Evolutionary conservation across 352 stramenopile genomes (phyloP).

Genomic region (Globisporangium nunn): DNA sequence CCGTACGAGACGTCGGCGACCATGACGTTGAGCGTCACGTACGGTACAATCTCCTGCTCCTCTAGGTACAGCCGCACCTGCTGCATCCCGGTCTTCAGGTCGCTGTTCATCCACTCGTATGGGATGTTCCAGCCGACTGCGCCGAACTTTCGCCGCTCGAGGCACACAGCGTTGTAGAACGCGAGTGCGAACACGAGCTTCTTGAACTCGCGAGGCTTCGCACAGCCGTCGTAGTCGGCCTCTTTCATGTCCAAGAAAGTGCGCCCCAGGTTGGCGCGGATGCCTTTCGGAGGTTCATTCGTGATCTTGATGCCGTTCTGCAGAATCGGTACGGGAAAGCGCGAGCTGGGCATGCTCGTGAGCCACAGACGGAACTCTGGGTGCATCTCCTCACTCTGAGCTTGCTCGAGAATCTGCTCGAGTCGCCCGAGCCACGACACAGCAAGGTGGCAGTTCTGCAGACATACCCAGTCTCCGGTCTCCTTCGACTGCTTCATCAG

Average conservation of each 20-base stretch:
- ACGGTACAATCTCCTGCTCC: constrained; percentile 90
- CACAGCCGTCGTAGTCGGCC: constrained; percentile 80
- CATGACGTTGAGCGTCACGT: constrained; percentile 92
- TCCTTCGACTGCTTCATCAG: constrained; percentile 88
- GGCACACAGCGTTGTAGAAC: constrained; percentile 94
- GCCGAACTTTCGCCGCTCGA: constrained; percentile 92
- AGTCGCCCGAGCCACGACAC: constrained; percentile 87
- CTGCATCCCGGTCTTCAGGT: constrained; percentile 92
- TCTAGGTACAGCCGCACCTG: constrained; percentile 91
- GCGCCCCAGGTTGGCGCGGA: constrained; percentile 89
- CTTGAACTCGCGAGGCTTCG: constrained; percentile 87
- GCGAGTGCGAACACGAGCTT: constrained; percentile 88
- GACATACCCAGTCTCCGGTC: constrained; percentile 91
- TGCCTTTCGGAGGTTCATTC: constrained; percentile 90
- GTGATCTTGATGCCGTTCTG: constrained; percentile 96
- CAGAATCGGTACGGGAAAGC: constrained; percentile 91
- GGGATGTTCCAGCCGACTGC: constrained; percentile 94
- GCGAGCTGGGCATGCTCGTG: constrained; percentile 88
- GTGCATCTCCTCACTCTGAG: constrained; percentile 61
- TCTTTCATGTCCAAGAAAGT: constrained; percentile 92
- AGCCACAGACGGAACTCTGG: constrained; percentile 91
- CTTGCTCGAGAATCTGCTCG: constrained; percentile 85
- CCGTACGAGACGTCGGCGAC: constrained; percentile 94
- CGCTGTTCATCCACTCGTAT: constrained; percentile 96
- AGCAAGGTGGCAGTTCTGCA: constrained; percentile 93